A percentile compares a stretch with the other conserved stretches of the same genome.
phyloP scores from a whole-genome alignment of 2,329 filamentous ascomycete species.

The Clonostachys rosea region DNA sequence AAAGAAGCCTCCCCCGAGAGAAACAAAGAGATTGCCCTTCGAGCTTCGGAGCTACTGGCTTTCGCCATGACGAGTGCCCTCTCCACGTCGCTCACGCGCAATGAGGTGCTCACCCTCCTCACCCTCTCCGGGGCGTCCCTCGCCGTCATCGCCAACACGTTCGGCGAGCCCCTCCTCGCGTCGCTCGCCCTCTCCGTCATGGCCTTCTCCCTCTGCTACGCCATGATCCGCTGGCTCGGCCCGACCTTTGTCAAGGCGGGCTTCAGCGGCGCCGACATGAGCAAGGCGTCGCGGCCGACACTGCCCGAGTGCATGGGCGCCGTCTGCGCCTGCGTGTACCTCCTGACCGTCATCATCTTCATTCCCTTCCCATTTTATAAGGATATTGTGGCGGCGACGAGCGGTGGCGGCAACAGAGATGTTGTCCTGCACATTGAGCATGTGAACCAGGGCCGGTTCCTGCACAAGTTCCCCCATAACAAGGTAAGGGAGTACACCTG shows the following conservation, averaged over 20 bases:
- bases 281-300: conserved; percentile 63
- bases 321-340: conserved; percentile 86
- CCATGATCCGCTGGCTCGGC: conserved; percentile 90
- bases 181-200: conserved; percentile 83
- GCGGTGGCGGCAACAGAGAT: conserved; percentile 87
- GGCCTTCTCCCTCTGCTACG: conserved; percentile 76
- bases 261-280: conserved; percentile 84
- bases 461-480: conserved; percentile 90
- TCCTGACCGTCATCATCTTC: conserved; percentile 84
- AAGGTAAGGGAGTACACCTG: conserved; percentile 53
- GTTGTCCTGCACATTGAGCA: conserved; percentile 70
- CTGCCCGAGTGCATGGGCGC: conserved; percentile 97
- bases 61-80: conserved; percentile 12
- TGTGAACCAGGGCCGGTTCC: conserved; percentile 75
- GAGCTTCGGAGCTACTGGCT: too few species aligned
- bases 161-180: conserved; percentile 85
- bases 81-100: conserved; percentile 34
- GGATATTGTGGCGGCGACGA: conserved; percentile 92
- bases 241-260: conserved; percentile 84
- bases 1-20: background rate
- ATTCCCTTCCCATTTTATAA: conserved; percentile 98
- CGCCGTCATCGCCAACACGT: conserved; percentile 73
- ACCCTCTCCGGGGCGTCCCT: conserved; percentile 65
- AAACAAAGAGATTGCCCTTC: too few species aligned
- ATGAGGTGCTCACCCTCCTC: conserved; percentile 51